Evolutionary conservation across 495 filamentous ascomycete genomes (phyloP), one percentile per base, ranked within the genome.

Genomic region (Penicillium coffeae): DNA sequence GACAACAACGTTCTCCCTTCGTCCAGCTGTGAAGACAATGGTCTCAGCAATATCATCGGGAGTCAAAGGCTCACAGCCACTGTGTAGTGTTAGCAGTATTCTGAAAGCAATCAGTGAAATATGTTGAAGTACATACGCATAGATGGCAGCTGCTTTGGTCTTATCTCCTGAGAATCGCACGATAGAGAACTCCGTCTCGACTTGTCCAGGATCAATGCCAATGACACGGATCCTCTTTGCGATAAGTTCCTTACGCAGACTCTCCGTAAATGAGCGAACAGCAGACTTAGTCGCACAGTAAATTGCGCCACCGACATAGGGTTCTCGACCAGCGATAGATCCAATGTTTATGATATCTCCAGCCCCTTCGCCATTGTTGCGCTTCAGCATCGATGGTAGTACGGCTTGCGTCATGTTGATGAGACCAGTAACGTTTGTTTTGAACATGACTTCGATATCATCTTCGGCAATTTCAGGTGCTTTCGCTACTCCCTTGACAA

Each of bases 281-380:
- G 93, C 93, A 10, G 93, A 90, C 73, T 98, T 98, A 38, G 88
- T 92, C 2, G 93, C 90, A 68, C 93, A 98, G 78, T 98, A 98
- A 56, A 98, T 95, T 57, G 85, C 84, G 18, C 93, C 93, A 37
- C 94, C 90, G 3, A 83, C 73, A 69, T 98, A 98, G 8, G 87
- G 78, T 56, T 96, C 92, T 33, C 93, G 81, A 18, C 93, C 93
- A 20, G 93, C 93, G 63, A 98, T 93, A 58, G 86, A 91, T 44
- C 93, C 93, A 62, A 98, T 88, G 69, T 96, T 97, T 66, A 98
- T 94, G 62, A 98, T 91, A 60, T 98, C 93, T 50, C 93, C 93
- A 25, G n/a, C n/a, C n/a, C 75, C 71, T 43, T 90, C 91, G 41
- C 89, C 88, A 32, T 91, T 81, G 12, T 75, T 68, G 30, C 89